Percentiles rank a stretch among this genome's conserved stretches.
Evolutionary conservation across 371 early-diverging fungal genomes (phyloP).

Genomic region (Aphelidium insulamus): DNA sequence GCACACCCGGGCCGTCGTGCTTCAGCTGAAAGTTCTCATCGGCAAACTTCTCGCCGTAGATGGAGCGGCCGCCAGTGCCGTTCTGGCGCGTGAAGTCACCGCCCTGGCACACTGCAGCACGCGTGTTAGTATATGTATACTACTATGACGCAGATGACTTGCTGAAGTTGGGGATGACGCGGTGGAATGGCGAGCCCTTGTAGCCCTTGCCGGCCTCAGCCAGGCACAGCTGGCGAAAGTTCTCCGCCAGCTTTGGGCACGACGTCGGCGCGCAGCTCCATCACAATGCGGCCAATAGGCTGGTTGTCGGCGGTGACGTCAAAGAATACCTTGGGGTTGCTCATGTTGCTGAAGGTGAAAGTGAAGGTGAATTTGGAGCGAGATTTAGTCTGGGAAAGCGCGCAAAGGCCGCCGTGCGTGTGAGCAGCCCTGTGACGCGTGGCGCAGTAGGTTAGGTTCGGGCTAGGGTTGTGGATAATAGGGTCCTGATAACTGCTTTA

Average conservation of each 20-base stretch:
- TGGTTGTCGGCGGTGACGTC: slow-evolving; percentile 5
- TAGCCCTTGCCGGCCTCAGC: slow-evolving; percentile 6
- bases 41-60: slow-evolving; percentile 35
- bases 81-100: slow-evolving; percentile 23
- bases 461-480: no score
- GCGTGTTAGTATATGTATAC: no score
- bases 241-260: neutral
- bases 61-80: slow-evolving; percentile 36
- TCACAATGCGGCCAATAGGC: slow-evolving; percentile 6
- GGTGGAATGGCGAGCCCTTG: slow-evolving; percentile 2
- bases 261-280: slow-evolving; percentile 4
- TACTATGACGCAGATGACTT: slow-evolving; percentile 7
- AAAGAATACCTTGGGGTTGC: slow-evolving; percentile 7
- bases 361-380: no score
- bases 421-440: no score
- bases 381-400: no score
- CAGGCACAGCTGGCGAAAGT: slow-evolving; percentile 8
- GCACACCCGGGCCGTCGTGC: slow-evolving; percentile 62
- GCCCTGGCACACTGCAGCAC: slow-evolving; percentile 22
- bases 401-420: no score
- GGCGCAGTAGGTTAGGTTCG: no score
- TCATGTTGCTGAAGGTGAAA: slow-evolving; percentile 6
- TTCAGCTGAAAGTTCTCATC: slow-evolving; percentile 43
- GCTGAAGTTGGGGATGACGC: slow-evolving; percentile 5
- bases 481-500: no score